phyloP scores from a whole-genome alignment of 2,329 filamentous ascomycete species.

The Colletotrichum somersetense region DNA sequence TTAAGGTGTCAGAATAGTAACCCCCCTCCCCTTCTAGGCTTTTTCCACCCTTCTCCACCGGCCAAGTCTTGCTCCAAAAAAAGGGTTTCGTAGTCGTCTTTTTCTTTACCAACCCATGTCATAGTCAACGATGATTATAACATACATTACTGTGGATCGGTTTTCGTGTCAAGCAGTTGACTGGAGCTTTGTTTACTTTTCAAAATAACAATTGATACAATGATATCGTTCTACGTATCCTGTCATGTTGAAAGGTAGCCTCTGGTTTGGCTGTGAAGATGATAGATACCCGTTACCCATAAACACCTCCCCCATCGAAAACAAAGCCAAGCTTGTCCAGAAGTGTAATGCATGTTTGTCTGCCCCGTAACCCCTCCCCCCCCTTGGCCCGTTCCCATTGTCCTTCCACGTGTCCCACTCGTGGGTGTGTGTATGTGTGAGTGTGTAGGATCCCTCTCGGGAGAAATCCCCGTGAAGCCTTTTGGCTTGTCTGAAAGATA shows the following conservation, averaged over 20 bases:
- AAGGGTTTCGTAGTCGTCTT: background rate
- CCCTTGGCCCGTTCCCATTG: background rate
- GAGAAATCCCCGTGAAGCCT: background rate
- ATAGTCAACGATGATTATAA: background rate
- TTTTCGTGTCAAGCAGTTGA: background rate
- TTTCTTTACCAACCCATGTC: background rate
- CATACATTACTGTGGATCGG: background rate
- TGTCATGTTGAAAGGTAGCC: constrained; percentile 23
- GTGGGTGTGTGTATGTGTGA: background rate
- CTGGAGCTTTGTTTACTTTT: background rate
- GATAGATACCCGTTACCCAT: background rate
- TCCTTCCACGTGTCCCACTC: background rate
- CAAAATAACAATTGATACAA: constrained; percentile 24
- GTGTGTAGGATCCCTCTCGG: background rate
- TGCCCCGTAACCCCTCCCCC: constrained; percentile 1
- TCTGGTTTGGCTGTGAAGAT: constrained; percentile 28
- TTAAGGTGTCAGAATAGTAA: background rate
- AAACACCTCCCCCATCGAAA: constrained; percentile 6
- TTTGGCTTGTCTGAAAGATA: constrained; percentile 2
- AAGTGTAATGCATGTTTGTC: constrained; percentile 21
- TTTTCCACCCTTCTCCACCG: background rate
- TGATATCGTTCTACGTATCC: constrained; percentile 40
- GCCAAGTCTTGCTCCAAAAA: background rate
- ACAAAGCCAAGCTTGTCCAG: background rate
- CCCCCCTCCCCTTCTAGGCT: background rate